Percentiles rank a stretch among this genome's conserved stretches.
phyloP scores from a whole-genome alignment of 2,329 filamentous ascomycete genomes.

The Trichophyton rubrum region DNA sequence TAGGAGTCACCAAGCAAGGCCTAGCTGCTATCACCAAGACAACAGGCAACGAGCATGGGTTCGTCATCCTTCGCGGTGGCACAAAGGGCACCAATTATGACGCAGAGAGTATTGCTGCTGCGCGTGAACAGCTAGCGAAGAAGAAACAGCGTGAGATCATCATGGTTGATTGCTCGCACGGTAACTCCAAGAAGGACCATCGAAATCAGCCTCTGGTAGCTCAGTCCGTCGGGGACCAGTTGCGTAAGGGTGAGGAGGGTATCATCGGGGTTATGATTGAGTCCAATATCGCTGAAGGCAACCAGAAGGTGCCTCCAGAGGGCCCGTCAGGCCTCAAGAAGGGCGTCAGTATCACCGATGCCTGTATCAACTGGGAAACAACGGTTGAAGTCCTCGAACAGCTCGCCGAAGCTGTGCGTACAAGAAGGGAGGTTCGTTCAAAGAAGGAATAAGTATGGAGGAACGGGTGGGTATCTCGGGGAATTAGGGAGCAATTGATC shows the following conservation, averaged over 20 bases:
- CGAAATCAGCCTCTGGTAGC: conserved; percentile 95
- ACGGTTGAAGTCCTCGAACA: conserved; percentile 73
- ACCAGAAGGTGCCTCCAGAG: conserved; percentile 81
- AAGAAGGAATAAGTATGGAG: neutral
- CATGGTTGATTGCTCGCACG: conserved; percentile 98
- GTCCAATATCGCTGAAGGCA: conserved; percentile 89
- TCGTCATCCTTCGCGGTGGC: conserved; percentile 86
- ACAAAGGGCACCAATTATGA: conserved; percentile 93
- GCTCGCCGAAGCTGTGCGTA: conserved; percentile 69
- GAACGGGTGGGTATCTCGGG: too few species aligned
- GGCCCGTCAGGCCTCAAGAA: conserved; percentile 77
- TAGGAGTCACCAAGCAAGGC: conserved; percentile 93
- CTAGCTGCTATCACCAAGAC: conserved; percentile 92
- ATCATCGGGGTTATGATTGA: conserved; percentile 99
- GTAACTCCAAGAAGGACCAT: conserved; percentile 92
- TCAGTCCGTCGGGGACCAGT: conserved; percentile 66
- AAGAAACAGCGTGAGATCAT: conserved; percentile 62
- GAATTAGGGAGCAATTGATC: neutral
- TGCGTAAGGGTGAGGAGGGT: conserved; percentile 65
- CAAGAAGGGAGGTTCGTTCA: conserved; percentile 46
- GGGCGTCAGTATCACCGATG: conserved; percentile 92
- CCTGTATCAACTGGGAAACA: conserved; percentile 85
- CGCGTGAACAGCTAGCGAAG: conserved; percentile 65
- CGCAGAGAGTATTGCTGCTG: conserved; percentile 65
- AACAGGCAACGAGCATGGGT: conserved; percentile 90